Evolutionary conservation across 2,329 filamentous ascomycete species (phyloP).

Genomic region (Cladosporium sphaerospermum): DNA sequence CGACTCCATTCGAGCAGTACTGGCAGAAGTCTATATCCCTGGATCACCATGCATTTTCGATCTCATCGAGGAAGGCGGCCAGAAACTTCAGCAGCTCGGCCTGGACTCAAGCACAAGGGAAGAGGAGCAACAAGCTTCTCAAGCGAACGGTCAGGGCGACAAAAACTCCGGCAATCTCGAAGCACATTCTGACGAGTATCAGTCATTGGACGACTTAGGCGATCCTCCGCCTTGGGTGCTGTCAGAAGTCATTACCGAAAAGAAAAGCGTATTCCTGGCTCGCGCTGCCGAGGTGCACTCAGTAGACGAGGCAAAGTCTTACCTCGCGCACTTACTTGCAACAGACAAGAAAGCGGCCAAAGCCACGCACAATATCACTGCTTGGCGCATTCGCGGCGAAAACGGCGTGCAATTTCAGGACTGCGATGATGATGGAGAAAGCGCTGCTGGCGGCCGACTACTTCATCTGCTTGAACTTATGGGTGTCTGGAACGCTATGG

Average conservation of each 20-base stretch:
- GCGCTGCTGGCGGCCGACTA: slow-evolving; percentile 77
- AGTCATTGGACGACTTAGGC: slow-evolving; percentile 32
- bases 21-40: slow-evolving; percentile 61
- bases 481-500: slow-evolving; percentile 87
- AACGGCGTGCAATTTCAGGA: slow-evolving; percentile 63
- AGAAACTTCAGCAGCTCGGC: slow-evolving; percentile 31
- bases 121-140: slow-evolving; percentile 10
- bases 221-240: slow-evolving; percentile 60
- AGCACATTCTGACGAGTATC: slow-evolving; percentile 26
- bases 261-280: slow-evolving; percentile 83
- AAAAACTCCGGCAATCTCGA: neutral
- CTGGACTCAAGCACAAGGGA: slow-evolving; percentile 14
- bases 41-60: slow-evolving; percentile 86
- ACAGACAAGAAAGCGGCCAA: slow-evolving; percentile 78
- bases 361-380: slow-evolving; percentile 92
- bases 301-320: slow-evolving; percentile 63
- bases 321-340: slow-evolving; percentile 67
- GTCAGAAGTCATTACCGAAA: slow-evolving; percentile 68
- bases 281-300: slow-evolving; percentile 65
- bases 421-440: slow-evolving; percentile 93
- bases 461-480: slow-evolving; percentile 90
- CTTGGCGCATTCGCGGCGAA: slow-evolving; percentile 71
- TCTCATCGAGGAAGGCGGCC: slow-evolving; percentile 59
- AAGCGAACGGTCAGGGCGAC: slow-evolving; percentile 23
- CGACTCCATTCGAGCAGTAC: slow-evolving; percentile 59